Evolutionary conservation across 345 rosid species (phyloP).

Genomic region (Acer saccharum): DNA sequence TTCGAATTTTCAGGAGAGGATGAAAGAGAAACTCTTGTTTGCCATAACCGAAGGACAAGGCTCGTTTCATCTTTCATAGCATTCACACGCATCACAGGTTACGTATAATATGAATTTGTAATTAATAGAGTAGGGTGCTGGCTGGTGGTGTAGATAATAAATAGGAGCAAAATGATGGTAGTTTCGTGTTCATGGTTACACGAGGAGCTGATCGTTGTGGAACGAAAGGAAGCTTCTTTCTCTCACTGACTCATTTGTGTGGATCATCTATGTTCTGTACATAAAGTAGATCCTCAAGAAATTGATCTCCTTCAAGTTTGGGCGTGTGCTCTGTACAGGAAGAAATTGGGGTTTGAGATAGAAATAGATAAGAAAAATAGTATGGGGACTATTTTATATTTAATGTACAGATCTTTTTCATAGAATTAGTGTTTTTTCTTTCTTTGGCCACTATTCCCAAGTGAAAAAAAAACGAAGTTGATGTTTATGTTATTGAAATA

Average conservation of each 20-base stretch:
- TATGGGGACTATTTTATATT: neutral
- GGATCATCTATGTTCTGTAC: slow-evolving; percentile 17
- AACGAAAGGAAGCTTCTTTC: slow-evolving; percentile 34
- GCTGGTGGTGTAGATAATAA: slow-evolving; percentile 19
- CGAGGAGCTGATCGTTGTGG: slow-evolving; percentile 30
- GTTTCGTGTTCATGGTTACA: slow-evolving; percentile 13
- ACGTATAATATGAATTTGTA: slow-evolving; percentile 41
- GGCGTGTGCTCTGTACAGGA: slow-evolving; percentile 24
- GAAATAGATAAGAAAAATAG: slow-evolving; percentile 12
- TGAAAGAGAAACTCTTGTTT: slow-evolving; percentile 84
- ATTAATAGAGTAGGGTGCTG: slow-evolving; percentile 38
- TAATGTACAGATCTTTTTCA: slow-evolving; percentile 21
- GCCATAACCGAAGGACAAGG: slow-evolving; percentile 98
- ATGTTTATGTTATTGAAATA: slow-evolving; percentile 4
- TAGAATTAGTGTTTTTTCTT: slow-evolving; percentile 16
- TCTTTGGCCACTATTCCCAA: neutral
- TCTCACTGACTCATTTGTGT: slow-evolving; percentile 14
- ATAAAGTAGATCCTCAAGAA: slow-evolving; percentile 19
- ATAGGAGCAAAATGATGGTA: neutral
- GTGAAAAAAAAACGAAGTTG: neutral
- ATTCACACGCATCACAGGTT: slow-evolving; percentile 18
- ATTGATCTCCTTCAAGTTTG: slow-evolving; percentile 17
- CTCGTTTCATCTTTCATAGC: slow-evolving; percentile 92
- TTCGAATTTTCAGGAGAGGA: slow-evolving; percentile 65
- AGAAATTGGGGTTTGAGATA: slow-evolving; percentile 7